Evolutionary conservation across 2,329 filamentous ascomycete genomes (phyloP).

Genomic region (Hypoxylon sp.): DNA sequence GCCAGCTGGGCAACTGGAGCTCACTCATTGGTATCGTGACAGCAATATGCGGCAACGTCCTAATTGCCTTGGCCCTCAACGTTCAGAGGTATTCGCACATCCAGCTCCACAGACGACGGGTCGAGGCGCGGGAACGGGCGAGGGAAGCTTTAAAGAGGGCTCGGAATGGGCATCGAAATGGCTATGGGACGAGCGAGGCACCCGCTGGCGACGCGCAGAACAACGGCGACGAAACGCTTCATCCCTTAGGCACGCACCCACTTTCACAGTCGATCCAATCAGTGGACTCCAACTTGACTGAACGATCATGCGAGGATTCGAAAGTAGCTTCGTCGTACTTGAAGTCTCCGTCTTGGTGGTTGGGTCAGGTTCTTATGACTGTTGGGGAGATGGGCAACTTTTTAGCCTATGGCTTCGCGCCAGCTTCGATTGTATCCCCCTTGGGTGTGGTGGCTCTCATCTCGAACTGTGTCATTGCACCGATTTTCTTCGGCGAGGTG

Average conservation of each 20-base stretch:
- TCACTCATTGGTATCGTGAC: conserved; percentile 95
- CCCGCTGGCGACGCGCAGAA: conserved; percentile 47
- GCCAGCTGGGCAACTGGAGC: conserved; percentile 79
- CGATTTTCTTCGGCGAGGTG: conserved; percentile 89
- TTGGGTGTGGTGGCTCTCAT: conserved; percentile 96
- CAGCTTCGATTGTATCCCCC: conserved; percentile 96
- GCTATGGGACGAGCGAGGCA: conserved; percentile 49
- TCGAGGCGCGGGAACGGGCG: conserved; percentile 67
- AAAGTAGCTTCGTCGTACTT: conserved; percentile 78
- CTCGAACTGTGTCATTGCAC: conserved; percentile 96
- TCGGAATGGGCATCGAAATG: conserved; percentile 49
- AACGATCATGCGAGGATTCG: conserved; percentile 52
- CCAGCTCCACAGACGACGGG: conserved; percentile 78
- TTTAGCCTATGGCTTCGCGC: conserved; percentile 95
- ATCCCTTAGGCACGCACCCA: conserved; percentile 62
- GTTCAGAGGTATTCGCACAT: conserved; percentile 97
- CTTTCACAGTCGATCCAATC: conserved; percentile 65
- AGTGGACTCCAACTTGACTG: conserved; percentile 55
- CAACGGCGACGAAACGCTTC: conserved; percentile 52
- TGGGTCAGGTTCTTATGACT: conserved; percentile 91
- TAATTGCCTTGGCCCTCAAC: conserved; percentile 96
- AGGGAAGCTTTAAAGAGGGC: conserved; percentile 65
- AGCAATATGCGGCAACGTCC: conserved; percentile 89
- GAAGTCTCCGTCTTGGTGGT: conserved; percentile 95
- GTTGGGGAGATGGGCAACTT: conserved; percentile 97